Evolutionary conservation across 306 rosid species (phyloP).

Genomic region (Sesbania bispinosa): DNA sequence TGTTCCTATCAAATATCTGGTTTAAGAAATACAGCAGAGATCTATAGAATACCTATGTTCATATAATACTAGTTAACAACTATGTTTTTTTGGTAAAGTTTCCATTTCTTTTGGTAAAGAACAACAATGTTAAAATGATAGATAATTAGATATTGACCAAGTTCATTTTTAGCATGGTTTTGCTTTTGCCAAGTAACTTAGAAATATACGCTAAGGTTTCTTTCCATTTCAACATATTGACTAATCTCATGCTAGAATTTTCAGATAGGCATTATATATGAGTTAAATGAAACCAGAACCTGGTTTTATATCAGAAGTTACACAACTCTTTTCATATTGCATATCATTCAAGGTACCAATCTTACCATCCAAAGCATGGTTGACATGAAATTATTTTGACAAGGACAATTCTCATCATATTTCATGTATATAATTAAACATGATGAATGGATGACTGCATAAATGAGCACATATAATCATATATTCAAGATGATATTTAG

Average conservation of each 20-base stretch:
- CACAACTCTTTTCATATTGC: background rate
- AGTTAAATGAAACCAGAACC: background rate
- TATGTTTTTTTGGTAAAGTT: too few relatives aligned
- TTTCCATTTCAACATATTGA: background rate
- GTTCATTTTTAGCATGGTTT: background rate
- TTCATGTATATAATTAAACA: background rate
- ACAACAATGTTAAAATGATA: background rate
- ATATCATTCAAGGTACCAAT: background rate
- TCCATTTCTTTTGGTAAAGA: too few relatives aligned
- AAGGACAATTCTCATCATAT: background rate
- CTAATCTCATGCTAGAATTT: background rate
- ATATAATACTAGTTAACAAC: background rate
- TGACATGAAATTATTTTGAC: constrained; percentile 11
- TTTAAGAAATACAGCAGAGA: background rate
- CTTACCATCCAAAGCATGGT: constrained; percentile 5
- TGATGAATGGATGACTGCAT: background rate
- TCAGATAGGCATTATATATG: background rate
- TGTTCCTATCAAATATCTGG: background rate
- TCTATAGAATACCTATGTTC: background rate
- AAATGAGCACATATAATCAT: background rate
- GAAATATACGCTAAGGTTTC: background rate
- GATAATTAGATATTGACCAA: background rate
- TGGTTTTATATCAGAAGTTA: background rate
- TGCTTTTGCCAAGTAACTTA: background rate
- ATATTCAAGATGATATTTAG: background rate